Conservation (phyloP, 2,329 filamentous ascomycete genomes). For the Aspergillus phoenicis region DNA sequence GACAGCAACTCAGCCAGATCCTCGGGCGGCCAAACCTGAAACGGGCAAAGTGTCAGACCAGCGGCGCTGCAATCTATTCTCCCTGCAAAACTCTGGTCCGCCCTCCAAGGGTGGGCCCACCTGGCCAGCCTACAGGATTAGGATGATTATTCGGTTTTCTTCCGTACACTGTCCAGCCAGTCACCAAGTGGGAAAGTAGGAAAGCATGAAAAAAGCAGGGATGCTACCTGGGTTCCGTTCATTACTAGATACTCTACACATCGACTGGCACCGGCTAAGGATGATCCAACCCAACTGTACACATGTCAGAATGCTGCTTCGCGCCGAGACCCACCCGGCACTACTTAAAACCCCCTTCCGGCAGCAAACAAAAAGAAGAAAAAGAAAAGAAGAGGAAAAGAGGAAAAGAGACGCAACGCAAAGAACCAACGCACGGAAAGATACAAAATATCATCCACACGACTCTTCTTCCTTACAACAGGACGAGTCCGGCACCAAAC, state of each 20-base stretch:
- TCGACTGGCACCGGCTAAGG: constrained; percentile 7
- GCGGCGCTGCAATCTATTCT: not conserved
- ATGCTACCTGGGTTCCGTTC: not conserved
- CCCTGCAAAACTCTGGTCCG: not conserved
- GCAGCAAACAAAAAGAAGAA: constrained; percentile 5
- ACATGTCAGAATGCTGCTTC: constrained; percentile 5
- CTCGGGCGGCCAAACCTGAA: constrained; percentile 1
- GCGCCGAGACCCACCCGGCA: not conserved
- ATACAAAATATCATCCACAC: too few species aligned
- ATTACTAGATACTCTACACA: constrained; percentile 6
- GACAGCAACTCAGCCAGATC: not conserved
- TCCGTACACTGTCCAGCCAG: too few species aligned
- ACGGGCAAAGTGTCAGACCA: constrained; percentile 10
- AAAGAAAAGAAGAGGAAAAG: constrained; percentile 18
- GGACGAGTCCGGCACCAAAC: constrained; percentile 52
- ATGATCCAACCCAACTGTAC: constrained; percentile 21
- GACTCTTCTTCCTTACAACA: constrained; percentile 28
- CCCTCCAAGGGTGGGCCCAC: constrained; percentile 8
- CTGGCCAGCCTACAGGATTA: not conserved
- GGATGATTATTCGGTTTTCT: too few species aligned
- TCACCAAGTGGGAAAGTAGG: too few species aligned
- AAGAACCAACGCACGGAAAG: not conserved
- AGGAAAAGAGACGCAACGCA: constrained; percentile 15
- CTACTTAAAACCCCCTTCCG: too few species aligned
- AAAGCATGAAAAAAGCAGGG: not conserved